Base-by-base conservation (phyloP, 73 alveolate genomes). In the Paraurostyla sp. region DNA sequence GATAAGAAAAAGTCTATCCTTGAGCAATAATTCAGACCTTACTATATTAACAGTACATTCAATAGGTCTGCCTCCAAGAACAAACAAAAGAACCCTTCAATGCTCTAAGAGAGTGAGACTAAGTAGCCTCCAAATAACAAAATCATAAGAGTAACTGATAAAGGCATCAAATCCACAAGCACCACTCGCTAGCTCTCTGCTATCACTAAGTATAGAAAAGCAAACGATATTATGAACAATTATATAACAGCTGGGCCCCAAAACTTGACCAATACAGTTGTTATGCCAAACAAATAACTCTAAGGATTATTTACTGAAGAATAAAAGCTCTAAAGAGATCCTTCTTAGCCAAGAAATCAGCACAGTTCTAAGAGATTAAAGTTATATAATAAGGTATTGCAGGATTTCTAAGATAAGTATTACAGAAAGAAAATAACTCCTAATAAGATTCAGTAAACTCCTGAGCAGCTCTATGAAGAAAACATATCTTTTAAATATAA, bases 371-470 rank as follows among this genome's bases (percentile, higher is more conserved):
- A 65, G 25, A 65, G 82, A 40, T 9, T 65, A 13, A 65, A 40
- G 25, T 22, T 13, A 65, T 65, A 36, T 22, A 65, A 65, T 65
- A 65, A 38, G 41, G 60, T 73, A 3, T 16, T 73, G 3, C 25
- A 32, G 69, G 87, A 73, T 22, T 73, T 48, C 52, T 57, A 73
- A 30, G 71, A 73, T 45, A 73, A 73, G 42, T 73, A 45, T 57
- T 50, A 73, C 46, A 4, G 87, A 9, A 73, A 73, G 87, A 45
- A 50, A 50, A 73, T 73, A 23, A 73, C 33, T 13, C 87, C 87
- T 0, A 73, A 45, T 30, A 50, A 73, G 7, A 9, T 73, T 13
- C 4, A 2, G 20, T 42, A 45, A 0, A 32, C 68, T 11, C 33
- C 69, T n/a, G 87, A 73, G 71, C 30, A 45, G 27, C 56, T 73